These are phyloP conservation scores for Scytalidium sp. DNA, from an alignment of 2,329 filamentous ascomycete genomes.

Conservation along the genomic window DNA sequence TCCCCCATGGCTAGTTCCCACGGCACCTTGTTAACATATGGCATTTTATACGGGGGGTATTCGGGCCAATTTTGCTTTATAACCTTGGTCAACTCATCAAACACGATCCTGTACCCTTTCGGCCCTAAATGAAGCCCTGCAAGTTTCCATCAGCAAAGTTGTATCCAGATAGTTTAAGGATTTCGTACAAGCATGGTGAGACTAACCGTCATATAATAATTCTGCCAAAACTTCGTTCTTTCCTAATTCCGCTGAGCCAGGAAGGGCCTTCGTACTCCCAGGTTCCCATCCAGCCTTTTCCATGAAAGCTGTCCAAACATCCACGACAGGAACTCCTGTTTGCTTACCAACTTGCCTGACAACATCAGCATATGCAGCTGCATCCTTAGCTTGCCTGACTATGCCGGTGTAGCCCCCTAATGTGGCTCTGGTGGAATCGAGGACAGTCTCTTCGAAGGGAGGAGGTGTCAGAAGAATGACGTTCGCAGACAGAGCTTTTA, in stretches of 20 bases:
- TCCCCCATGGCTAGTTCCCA: conserved; percentile 32
- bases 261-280: conserved; percentile 4
- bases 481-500: conserved; percentile 66
- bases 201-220: conserved; percentile 17
- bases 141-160: not conserved
- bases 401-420: conserved; percentile 46
- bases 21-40: conserved; percentile 11
- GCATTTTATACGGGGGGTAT: conserved; percentile 18
- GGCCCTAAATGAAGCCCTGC: conserved; percentile 20
- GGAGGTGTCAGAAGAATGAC: conserved; percentile 81
- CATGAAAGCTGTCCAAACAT: conserved; percentile 80
- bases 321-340: conserved; percentile 57
- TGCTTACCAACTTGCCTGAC: conserved; percentile 52
- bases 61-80: conserved; percentile 19
- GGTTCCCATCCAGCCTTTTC: conserved; percentile 45
- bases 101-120: conserved; percentile 19
- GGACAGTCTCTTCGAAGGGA: conserved; percentile 37
- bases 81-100: conserved; percentile 15
- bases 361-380: conserved; percentile 57
- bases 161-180: not conserved
- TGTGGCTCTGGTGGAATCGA: conserved; percentile 31
- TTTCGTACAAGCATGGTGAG: not conserved
- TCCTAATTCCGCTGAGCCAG: conserved; percentile 12
- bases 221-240: conserved; percentile 13
- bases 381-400: conserved; percentile 36